These are phyloP conservation scores for Simmondsia chinensis DNA, from an alignment of 148 eudicot species.

Conservation along the genomic window DNA sequence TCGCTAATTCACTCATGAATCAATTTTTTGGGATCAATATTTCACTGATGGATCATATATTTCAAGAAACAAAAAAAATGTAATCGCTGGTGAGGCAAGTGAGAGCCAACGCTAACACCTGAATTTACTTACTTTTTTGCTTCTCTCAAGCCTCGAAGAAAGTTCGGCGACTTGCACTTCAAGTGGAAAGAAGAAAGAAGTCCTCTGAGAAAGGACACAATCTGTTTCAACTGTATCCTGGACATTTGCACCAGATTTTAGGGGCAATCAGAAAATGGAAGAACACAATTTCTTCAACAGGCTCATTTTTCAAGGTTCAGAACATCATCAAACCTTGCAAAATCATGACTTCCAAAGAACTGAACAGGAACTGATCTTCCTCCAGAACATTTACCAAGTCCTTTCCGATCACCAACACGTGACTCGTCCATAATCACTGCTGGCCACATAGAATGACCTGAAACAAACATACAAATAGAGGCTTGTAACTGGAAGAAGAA, in stretches of 20 bases:
- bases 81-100: background rate
- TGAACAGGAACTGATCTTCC: conserved; percentile 83
- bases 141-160: conserved; percentile 77
- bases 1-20: no score
- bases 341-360: conserved; percentile 95
- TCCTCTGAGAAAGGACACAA: conserved; percentile 77
- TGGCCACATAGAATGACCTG: conserved; percentile 98
- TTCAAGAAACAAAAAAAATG: no score
- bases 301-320: conserved; percentile 1
- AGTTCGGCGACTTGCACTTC: conserved; percentile 74
- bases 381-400: conserved; percentile 52
- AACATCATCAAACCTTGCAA: conserved; percentile 60
- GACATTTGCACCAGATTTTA: conserved; percentile 8
- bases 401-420: conserved; percentile 47
- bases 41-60: no score
- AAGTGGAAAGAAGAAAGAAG: conserved; percentile 71
- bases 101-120: background rate
- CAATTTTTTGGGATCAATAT: no score
- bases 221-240: conserved; percentile 80
- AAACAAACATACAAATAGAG: conserved; percentile 3
- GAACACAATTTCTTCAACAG: no score
- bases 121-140: conserved; percentile 57
- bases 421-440: conserved; percentile 77
- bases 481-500: no score
- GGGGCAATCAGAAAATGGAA: no score